Base-by-base conservation (phyloP, 768 basidiomycete species). In the Russula vinacea region DNA sequence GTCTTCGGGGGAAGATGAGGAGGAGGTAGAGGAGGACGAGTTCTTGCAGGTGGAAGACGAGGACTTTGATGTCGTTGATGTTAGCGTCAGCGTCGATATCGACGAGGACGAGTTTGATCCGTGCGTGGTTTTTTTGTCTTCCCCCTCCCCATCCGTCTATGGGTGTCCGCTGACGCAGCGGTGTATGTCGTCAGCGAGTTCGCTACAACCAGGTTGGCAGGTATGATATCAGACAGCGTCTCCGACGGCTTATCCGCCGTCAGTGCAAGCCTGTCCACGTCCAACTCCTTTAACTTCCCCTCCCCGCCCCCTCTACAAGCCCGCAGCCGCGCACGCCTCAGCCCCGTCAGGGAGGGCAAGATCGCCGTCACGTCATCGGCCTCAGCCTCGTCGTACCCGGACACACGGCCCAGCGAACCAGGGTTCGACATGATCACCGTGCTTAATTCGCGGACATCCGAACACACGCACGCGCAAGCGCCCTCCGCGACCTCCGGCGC, bases 21-120 rank as follows among this genome's bases (percentile, higher is more conserved):
- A 80, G 0, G 84, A 81, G 2, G 78, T 75, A 3, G 71, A 68
- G 22, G 75, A 76, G 4, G 81, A 80, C 0, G 84, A 81, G 39
- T 73, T 75, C 3, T 78, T 79, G 6, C 78, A 76, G 10, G 71
- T 66, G 39, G 76, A 74, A 2, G 84, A 81, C 14, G 82, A 77
- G 71, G 72, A 73, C 22, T 84, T 79, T 58, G 85, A 82, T 57
- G 76, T 80, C 45, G 78, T 77, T 32, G 78, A 77, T 10, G 80
- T 76, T 1, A 76, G 76, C 49, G 84, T 80, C 49, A 81, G 77
- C 59, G 79, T 82, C 74, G 84, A 84, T 68, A 68, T 69, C 3
- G 88, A 86, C 56, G 84, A 76, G 1, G 87, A 90, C 67, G 89
- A 89, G 64, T 92, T 91, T 67, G 90, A 92, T 71, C 89, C 89